Evolutionary conservation across 768 basidiomycete species (phyloP), one percentile per base, ranked within the genome.

Genomic region (Candolleomyces eurysporus): DNA sequence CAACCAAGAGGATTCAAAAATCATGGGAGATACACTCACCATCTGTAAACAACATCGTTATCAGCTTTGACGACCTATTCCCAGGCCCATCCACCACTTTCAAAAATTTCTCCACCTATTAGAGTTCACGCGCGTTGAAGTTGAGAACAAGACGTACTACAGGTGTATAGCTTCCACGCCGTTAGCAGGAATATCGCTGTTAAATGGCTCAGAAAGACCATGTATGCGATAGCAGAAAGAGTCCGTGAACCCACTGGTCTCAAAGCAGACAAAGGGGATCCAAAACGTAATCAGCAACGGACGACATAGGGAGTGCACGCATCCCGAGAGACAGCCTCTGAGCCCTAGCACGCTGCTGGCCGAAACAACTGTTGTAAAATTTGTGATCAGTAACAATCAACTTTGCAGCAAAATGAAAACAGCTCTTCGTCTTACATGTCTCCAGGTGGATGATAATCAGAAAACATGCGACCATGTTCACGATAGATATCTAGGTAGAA

Each of bases 251-350:
- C 57, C 50, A 70, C 69, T 22, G 2, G 69, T 68, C 51, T 70
- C 69, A 17, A 70, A 67, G 5, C 58, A 22, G 13, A 68, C 51
- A 40, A 66, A 66, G 10, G 66, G 67, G 2, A 68, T 55, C 69
- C 69, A 70, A 31, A 70, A 68, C 3, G 61, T 63, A 21, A 68
- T 66, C 21, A 67, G 51, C 2, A 70, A 61, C 13, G 67, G 66
- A 42, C 60, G 62, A 52, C 67, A 67, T 21, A 70, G 32, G 0
- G 65, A 58, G 36, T 60, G 52, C 2, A 65, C 64, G 58, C 69
- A 70, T 5, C 66, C 66, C 4, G 69, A 67, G 9, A 68, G 63
- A 43, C 69, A 70, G 5, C 69, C 69, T 21, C 45, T 52, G 17
- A 66, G 43, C 13, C 65, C 65, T 49, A 68, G 62, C 8, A 36